Base-by-base conservation (phyloP, 805 yeast species). In the Candida qinlingensis region DNA sequence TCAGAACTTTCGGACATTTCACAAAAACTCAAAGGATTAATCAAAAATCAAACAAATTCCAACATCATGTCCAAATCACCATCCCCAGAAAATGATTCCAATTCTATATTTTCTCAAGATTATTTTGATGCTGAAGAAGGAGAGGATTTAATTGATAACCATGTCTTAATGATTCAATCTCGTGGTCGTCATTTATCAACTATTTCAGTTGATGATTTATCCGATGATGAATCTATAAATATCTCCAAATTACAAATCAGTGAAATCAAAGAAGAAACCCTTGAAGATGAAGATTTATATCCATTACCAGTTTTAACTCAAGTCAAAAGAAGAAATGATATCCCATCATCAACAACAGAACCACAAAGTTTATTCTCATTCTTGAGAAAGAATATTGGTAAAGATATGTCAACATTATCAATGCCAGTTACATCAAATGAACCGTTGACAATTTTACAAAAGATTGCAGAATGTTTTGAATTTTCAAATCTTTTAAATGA, bases 381-480 rank as follows among this genome's bases (percentile, higher is more conserved):
- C 57, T 73, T 94, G 44, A 76, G 96, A 49, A 91, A 91, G 64
- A 90, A 89, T 57, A 94, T 92, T 9, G 97, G 97, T 25, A 92
- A 91, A 61, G 98, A 92, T 65, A 64, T 94, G 49, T 75, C 90
- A 0, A 75, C 89, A 1, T 77, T 91, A 41, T 83, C 96, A 0
- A 90, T 92, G 91, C 99, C 99, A 1, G 96, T 94, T 7, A 83
- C 94, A 1, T 78, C 90, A 47, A 94, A 94, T 68, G 99, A 94
- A 66, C 99, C 99, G 0, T 63, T 92, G 26, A 80, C 95, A 0
- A 80, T 87, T 30, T 71, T 92, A 48, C 96, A 94, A 64, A 78
- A 82, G 53, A 79, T 83, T 56, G 74, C 94, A 0, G 99, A 94
- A 64, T 65, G 81, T 41, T 74, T 87, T 60, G 99, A 94, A 65